phyloP scores from a whole-genome alignment of 495 filamentous ascomycete species.

The Hypoxylon crocopeplum region DNA sequence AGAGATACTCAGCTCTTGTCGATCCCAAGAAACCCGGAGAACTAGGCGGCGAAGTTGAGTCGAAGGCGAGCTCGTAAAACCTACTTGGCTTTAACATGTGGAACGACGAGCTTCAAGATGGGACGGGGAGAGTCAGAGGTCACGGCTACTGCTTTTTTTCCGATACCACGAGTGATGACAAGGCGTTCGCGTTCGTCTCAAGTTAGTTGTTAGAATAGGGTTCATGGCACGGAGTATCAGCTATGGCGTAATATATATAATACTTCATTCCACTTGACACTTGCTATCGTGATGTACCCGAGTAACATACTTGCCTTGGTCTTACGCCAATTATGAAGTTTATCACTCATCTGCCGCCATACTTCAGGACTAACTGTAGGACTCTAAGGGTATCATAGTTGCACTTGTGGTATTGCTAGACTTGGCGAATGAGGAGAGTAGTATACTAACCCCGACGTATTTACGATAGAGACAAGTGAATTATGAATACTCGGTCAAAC shows the following conservation, averaged over 20 bases:
- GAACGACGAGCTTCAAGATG: not conserved
- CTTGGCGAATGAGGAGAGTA: too few species aligned
- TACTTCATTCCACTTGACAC: not conserved
- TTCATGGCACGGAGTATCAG: conserved; percentile 35
- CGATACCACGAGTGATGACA: conserved; percentile 26
- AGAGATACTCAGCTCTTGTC: conserved; percentile 55
- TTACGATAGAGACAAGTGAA: too few species aligned
- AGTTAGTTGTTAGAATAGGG: conserved; percentile 10
- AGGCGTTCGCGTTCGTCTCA: conserved; percentile 29
- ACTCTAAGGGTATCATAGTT: too few species aligned
- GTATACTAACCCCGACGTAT: too few species aligned
- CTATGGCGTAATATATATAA: conserved; percentile 16
- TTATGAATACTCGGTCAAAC: too few species aligned
- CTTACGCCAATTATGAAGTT: too few species aligned
- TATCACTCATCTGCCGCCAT: too few species aligned
- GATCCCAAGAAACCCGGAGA: conserved; percentile 57
- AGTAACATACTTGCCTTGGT: too few species aligned
- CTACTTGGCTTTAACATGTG: not conserved
- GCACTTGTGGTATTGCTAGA: too few species aligned
- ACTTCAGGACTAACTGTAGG: too few species aligned
- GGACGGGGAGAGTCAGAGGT: not conserved
- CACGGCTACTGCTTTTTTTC: conserved; percentile 3
- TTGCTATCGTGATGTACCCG: too few species aligned
- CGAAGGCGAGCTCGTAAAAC: conserved; percentile 17
- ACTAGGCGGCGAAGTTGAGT: conserved; percentile 56